Evolutionary conservation across 768 basidiomycete genomes (phyloP), one percentile per base, ranked within the genome.

Genomic region (Coprinellus aureogranulatus): DNA sequence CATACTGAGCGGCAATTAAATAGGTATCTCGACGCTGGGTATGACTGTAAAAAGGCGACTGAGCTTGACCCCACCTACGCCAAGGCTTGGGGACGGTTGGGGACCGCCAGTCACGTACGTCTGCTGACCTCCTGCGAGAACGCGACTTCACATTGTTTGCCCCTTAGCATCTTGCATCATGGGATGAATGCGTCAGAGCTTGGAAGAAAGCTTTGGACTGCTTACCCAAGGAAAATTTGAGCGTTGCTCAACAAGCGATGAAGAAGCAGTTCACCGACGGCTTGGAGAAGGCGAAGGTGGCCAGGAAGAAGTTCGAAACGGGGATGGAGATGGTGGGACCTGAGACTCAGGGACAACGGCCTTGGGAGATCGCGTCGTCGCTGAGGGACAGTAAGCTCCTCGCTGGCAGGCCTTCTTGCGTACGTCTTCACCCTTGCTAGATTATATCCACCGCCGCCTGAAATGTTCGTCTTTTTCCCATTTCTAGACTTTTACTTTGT

Each of bases 61-160:
- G 49, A 42, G 4, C 42, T 57, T 6, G 49, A 57, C 49, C 56
- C 56, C 12, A 31, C 49, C 10, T 57, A 51, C 30, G 37, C 48
- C 16, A 57, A 52, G 23, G 56, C 56, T 22, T 57, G 56, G 56
- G 49, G 56, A 18, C 27, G 56, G 6, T 27, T 51, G 16, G 56
- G 25, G 22, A 31, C 50, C 9, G 25, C 50, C 10, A n/a, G 37
- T 10, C 56, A 52, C 23, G 56, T 50, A 31, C 6, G 44, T 31
- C 12, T 20, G 10, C 27, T 30, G n/a, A 22, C 11, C 26, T 3
- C 10, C 18, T 4, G 20, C 12, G 27, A 14, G 11, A 5, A 20
- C 26, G 18, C 14, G 8, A 10, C 23, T 23, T 23, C 40, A 3
- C 28, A 16, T 5, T 27, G 12, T 8, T 28, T 31, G 25, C 25